Evolutionary conservation across 306 rosid genomes (phyloP), one percentile per base, ranked within the genome.

Genomic region (Abrus pulchellus): DNA sequence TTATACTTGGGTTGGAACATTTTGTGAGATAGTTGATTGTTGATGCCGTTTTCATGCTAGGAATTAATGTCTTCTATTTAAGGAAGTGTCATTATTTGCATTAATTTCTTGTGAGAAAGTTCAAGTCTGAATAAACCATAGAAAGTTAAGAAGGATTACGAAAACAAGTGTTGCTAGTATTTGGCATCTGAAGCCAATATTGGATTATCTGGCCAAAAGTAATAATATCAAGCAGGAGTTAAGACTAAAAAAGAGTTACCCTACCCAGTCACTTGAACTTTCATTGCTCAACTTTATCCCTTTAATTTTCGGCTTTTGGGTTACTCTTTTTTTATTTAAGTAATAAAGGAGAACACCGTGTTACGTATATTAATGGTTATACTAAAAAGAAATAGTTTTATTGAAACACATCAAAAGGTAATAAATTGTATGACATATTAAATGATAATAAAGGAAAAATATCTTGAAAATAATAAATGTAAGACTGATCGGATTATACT

Each of bases 11-110:
- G 47, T 45, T 64, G 49, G 41, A 72, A 75, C 45, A 80, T 74
- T 74, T 75, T 57, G 71, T 80, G 78, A 52, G 71, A 68, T 0
- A 74, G 74, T 48, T 10, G 54, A 7, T 52, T 54, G 45, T 68
- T n/a, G 76, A 9, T 47, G 66, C 7, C 56, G 27, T 78, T 72
- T 28, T 34, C 32, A 13, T 62, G 47, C 41, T 10, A 53, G 5
- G 36, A 43, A 38, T 68, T 68, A 38, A 76, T 71, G 9, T 13
- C 6, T 14, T 67, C 73, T 67, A 67, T 49, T 57, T 67, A 34
- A 74, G 68, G 77, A 50, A 69, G 50, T 69, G 5, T 41, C 43
- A 52, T 52, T 47, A n/a, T 53, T 64, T 34, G 44, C 34, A 1
- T 5, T 53, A 43, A 69, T 38, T 30, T 43, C 33, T 7, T n/a